A percentile compares a stretch with the other conserved stretches of the same genome.
These are phyloP conservation scores for Blastomyces silverae DNA, from an alignment of 2,329 filamentous ascomycete genomes.

Conservation along the genomic window DNA sequence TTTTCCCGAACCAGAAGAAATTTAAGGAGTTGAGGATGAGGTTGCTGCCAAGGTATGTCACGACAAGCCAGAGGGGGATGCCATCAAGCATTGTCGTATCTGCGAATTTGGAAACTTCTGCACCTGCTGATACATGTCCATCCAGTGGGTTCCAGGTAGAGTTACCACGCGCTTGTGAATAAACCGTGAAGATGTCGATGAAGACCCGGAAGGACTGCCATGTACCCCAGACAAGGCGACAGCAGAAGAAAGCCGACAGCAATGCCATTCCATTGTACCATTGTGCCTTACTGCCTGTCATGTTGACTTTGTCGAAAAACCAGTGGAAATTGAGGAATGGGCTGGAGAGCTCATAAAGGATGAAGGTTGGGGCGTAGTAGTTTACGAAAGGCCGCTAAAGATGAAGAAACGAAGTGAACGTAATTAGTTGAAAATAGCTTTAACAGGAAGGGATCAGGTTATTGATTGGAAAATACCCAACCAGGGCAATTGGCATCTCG, in stretches of 20 bases:
- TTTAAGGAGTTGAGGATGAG: conserved; percentile 57
- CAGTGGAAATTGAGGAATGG: conserved; percentile 64
- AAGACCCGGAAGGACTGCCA: conserved; percentile 55
- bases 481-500: neutral
- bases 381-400: conserved; percentile 57
- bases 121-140: conserved; percentile 34
- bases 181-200: conserved; percentile 51
- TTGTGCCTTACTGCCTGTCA: conserved; percentile 56
- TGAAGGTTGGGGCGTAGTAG: conserved; percentile 58
- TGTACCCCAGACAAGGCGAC: conserved; percentile 57
- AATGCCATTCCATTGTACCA: conserved; percentile 58
- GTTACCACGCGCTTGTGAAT: conserved; percentile 39
- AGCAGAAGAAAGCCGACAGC: conserved; percentile 54
- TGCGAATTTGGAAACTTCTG: conserved; percentile 47
- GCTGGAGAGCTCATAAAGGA: conserved; percentile 61
- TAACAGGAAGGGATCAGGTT: neutral
- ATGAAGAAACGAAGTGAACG: neutral
- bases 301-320: conserved; percentile 62
- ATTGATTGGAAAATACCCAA: conserved; percentile 9
- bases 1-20: conserved; percentile 61
- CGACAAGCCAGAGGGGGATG: conserved; percentile 53
- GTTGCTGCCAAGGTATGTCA: conserved; percentile 54
- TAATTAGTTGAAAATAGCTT: neutral
- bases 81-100: conserved; percentile 31
- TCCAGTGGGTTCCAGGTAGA: conserved; percentile 29